These are phyloP conservation scores for Beta lomatogona DNA, from an alignment of 179 eudicot genomes.

Conservation along the genomic window DNA sequence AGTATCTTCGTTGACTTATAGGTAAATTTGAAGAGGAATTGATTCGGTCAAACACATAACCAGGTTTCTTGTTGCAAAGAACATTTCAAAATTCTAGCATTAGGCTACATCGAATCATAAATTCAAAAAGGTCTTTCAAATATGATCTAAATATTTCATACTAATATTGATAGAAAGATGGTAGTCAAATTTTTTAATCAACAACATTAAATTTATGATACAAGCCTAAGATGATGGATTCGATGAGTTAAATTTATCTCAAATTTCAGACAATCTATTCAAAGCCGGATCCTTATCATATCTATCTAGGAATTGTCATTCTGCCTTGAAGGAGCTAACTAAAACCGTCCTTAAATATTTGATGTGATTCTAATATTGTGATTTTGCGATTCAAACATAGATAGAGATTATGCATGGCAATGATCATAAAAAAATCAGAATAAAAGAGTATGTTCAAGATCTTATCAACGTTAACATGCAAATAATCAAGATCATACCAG, in stretches of 20 bases:
- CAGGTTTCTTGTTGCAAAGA: background rate
- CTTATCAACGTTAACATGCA: background rate
- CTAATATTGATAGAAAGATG: background rate
- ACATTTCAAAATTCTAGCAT: background rate
- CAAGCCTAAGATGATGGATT: too few relatives aligned
- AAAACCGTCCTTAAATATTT: background rate
- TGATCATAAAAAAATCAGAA: background rate
- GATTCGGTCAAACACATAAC: constrained; percentile 9
- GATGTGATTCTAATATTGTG: background rate
- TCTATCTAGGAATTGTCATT: too few relatives aligned
- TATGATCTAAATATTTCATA: background rate
- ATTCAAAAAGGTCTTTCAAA: background rate
- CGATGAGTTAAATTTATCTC: too few relatives aligned
- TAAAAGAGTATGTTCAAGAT: background rate
- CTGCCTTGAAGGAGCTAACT: too few relatives aligned
- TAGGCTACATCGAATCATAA: background rate
- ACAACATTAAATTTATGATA: too few relatives aligned
- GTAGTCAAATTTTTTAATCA: too few relatives aligned
- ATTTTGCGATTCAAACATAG: background rate
- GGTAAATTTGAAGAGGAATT: background rate
- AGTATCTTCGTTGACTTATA: background rate
- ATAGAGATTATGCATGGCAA: background rate
- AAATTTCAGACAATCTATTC: too few relatives aligned
- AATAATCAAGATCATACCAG: background rate
- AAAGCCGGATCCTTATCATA: too few relatives aligned